phyloP scores from a whole-genome alignment of 331 rosid species.

The Quercus phellos region DNA sequence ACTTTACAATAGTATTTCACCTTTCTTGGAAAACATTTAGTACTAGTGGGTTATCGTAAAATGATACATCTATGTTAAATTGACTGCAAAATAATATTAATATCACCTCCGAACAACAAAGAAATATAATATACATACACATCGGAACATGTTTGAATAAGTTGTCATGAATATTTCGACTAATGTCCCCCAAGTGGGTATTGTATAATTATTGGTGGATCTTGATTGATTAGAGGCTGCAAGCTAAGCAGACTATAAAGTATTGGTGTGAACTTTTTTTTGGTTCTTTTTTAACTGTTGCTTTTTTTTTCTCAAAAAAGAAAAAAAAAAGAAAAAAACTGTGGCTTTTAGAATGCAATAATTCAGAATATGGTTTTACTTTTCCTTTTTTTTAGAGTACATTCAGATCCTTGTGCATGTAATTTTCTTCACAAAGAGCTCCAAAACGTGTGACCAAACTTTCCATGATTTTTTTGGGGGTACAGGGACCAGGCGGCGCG shows the following conservation, averaged over 20 bases:
- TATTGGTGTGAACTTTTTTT: neutral
- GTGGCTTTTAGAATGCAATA: neutral
- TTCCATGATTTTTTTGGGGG: neutral
- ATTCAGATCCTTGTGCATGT: neutral
- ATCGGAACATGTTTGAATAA: neutral
- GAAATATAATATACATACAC: neutral
- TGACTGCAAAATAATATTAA: neutral
- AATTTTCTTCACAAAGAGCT: neutral
- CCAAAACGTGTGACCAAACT: slow-evolving; percentile 17
- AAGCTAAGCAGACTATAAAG: slow-evolving; percentile 9
- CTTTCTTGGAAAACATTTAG: neutral
- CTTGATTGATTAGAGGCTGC: slow-evolving; percentile 11
- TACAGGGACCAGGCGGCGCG: slow-evolving; percentile 10
- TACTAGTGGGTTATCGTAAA: neutral
- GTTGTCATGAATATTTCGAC: slow-evolving; percentile 3
- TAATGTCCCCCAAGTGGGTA: slow-evolving; percentile 6
- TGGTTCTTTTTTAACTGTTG: neutral
- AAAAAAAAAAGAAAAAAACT: neutral
- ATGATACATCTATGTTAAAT: neutral
- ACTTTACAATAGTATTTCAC: neutral
- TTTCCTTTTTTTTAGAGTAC: neutral
- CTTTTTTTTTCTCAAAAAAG: neutral
- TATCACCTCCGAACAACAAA: neutral
- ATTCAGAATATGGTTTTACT: neutral
- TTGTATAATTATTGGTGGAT: neutral